Base-by-base conservation (phyloP, 1,139 yeast species). In the Diutina sp. region DNA sequence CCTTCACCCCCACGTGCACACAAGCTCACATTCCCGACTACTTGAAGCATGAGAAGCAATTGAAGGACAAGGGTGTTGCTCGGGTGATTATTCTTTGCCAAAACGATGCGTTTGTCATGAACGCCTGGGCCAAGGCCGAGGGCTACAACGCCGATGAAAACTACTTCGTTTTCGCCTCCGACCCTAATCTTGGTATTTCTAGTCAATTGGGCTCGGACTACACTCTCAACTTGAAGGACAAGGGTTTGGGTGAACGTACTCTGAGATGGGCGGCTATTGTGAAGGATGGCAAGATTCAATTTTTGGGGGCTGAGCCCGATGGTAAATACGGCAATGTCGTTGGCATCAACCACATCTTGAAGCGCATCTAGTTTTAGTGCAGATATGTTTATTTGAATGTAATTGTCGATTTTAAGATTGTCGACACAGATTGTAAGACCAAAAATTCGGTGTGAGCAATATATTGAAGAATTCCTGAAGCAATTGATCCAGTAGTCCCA, bases 151-250 rank as follows among this genome's bases (percentile, higher is more conserved):
- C n/a, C 18, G 53, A 50, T n/a, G 44, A 30, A 16, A 50, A 50
- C 53, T 50, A 30, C 44, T 50, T 50, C 18, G 45, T 30, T 6
- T 50, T 50, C 18, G 53, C 53, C 56, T 75, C 85, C 12, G 55
- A 50, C 30, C 53, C 53, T n/a, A 32, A 50, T 16, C 41, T 32
- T 11, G 53, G n/a, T 3, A 50, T 50, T 32, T 50, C 53, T 8
- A 4, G 4, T 32, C 32, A 32, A 32, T 50, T 50, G 53, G 53
- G 53, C 11, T 14, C 21, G n/a, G n/a, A 14, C n/a, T 50, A 50
- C 44, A 16, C 44, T 29, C 4, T n/a, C 11, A 44, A 50, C 44
- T 32, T 50, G 14, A 30, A 12, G 12, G 45, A 16, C 14, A 29
- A 50, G n/a, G 53, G 53, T 11, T 29, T 50, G 53, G 53, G 53